phyloP scores from a whole-genome alignment of 1,284 basidiomycete genomes.

The Cutaneotrichosporon sp. region DNA sequence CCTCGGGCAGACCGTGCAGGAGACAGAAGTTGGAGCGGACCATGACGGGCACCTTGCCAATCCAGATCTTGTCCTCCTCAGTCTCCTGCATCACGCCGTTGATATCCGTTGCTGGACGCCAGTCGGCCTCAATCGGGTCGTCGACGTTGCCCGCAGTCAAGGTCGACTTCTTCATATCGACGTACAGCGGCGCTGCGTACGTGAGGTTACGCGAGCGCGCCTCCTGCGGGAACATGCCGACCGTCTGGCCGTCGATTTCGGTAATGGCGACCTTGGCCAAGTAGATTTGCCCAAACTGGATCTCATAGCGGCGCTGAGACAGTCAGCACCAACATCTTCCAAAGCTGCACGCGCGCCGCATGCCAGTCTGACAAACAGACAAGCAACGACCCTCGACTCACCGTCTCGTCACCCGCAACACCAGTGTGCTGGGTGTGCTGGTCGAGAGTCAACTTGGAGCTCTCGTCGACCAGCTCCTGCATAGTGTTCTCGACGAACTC shows the following conservation, averaged over 20 bases:
- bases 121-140: conserved; percentile 74
- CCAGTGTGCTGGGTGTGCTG: conserved; percentile 95
- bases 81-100: conserved; percentile 67
- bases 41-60: conserved; percentile 99
- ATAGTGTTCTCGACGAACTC: conserved; percentile 99
- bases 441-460: conserved; percentile 88
- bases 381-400: conserved; percentile 37
- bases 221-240: conserved; percentile 96
- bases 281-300: conserved; percentile 97
- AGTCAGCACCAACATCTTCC: conserved; percentile 13
- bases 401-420: conserved; percentile 68
- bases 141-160: conserved; percentile 68
- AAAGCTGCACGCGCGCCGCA: neutral
- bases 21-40: conserved; percentile 94
- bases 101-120: conserved; percentile 64
- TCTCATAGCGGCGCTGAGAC: conserved; percentile 86
- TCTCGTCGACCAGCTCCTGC: conserved; percentile 98
- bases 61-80: conserved; percentile 85
- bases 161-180: conserved; percentile 91
- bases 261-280: conserved; percentile 91
- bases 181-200: conserved; percentile 90
- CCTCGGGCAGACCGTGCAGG: conserved; percentile 74
- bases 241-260: conserved; percentile 92
- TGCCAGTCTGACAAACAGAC: neutral
- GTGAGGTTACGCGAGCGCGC: conserved; percentile 79